Conservation (phyloP, 208 protist genomes). For the Endotrypanum monterogeii region DNA sequence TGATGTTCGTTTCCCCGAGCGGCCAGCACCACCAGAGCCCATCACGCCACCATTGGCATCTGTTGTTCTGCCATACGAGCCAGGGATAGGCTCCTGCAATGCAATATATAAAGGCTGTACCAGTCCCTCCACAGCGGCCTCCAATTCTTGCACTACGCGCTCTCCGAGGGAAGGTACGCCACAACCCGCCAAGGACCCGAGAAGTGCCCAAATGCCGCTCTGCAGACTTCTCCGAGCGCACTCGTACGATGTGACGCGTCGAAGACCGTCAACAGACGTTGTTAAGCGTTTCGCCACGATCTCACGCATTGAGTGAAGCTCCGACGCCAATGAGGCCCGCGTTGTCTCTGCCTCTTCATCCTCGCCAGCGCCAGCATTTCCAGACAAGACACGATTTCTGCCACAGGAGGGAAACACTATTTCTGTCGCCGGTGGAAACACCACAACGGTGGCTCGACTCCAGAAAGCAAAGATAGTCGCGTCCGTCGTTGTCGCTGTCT, state of each 20-base stretch:
- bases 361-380: not conserved
- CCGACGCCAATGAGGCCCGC: constrained; percentile 35
- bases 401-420: constrained; percentile 21
- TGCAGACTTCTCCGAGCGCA: constrained; percentile 22
- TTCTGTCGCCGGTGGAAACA: constrained; percentile 36
- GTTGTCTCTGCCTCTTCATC: constrained; percentile 30
- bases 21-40: not conserved
- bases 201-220: constrained; percentile 9
- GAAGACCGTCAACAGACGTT: constrained; percentile 17
- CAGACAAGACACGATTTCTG: not conserved
- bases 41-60: not conserved
- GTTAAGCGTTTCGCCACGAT: constrained; percentile 51
- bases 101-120: constrained; percentile 35
- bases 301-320: constrained; percentile 51
- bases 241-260: constrained; percentile 22
- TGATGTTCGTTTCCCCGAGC: not conserved
- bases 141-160: constrained; percentile 23
- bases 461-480: constrained; percentile 26
- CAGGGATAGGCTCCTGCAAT: constrained; percentile 32
- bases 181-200: constrained; percentile 10
- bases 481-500: constrained; percentile 51
- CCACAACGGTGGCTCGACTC: constrained; percentile 24
- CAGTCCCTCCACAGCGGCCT: constrained; percentile 40
- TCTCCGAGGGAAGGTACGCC: not conserved
- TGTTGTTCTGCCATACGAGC: constrained; percentile 7